These are phyloP conservation scores for Citrus sp. DNA, from an alignment of 345 rosid genomes.

Conservation along the genomic window DNA sequence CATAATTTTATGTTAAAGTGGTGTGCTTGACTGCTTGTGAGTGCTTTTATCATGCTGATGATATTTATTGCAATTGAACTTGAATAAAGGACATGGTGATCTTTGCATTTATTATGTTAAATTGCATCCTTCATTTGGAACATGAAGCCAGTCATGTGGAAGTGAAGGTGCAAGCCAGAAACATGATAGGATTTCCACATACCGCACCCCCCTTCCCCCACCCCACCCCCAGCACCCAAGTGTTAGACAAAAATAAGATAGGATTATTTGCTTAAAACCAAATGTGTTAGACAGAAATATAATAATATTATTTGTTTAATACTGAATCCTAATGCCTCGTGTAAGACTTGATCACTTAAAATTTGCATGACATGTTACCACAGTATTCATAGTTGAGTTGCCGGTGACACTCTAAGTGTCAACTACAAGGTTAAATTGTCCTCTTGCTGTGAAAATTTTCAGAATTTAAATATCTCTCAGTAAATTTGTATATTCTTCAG, in stretches of 20 bases:
- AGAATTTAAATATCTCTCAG: not conserved
- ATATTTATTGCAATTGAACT: not conserved
- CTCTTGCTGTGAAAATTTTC: not conserved
- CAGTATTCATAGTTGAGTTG: not conserved
- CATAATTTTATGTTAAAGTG: not conserved
- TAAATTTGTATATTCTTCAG: not conserved
- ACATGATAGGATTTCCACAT: not conserved
- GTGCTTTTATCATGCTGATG: not conserved
- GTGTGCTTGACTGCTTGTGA: not conserved
- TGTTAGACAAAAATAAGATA: not conserved
- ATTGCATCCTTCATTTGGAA: not conserved
- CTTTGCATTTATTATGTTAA: not conserved
- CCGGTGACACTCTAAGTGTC: not conserved
- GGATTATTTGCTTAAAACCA: not conserved
- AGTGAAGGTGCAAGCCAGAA: not conserved
- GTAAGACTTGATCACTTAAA: not conserved
- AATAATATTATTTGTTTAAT: not conserved
- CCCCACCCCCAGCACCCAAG: too few relatives aligned
- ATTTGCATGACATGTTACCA: not conserved
- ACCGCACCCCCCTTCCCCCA: too few relatives aligned
- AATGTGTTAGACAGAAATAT: not conserved
- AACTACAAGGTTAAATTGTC: not conserved
- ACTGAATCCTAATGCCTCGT: not conserved
- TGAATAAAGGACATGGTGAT: not conserved
- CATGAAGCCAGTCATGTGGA: not conserved